A percentile compares a stretch with the other conserved stretches of the same genome.
Conservation (phyloP, 1,139 yeast genomes). For the Protomyces inouyei region DNA sequence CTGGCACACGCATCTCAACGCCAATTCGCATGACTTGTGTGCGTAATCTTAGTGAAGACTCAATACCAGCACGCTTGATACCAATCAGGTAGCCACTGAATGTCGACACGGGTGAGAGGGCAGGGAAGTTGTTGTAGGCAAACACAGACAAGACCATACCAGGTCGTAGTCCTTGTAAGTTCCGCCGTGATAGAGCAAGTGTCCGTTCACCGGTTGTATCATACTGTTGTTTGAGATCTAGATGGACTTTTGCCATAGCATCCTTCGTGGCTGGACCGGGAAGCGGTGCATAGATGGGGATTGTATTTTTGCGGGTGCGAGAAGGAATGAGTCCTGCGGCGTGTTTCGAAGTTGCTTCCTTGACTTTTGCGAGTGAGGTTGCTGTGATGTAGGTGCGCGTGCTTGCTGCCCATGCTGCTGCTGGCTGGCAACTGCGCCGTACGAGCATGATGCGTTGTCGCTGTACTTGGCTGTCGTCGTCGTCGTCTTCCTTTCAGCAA, state of each 20-base stretch:
- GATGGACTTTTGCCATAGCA: conserved; percentile 1
- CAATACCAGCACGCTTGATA: conserved; percentile 34
- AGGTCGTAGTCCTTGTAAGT: conserved; percentile 17
- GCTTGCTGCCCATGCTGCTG: neutral
- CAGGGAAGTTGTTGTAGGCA: conserved; percentile 28
- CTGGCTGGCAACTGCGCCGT: neutral
- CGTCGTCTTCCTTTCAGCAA: neutral
- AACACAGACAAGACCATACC: conserved; percentile 29
- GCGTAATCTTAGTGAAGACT: conserved; percentile 33
- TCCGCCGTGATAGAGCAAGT: conserved; percentile 20
- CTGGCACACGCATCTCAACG: conserved; percentile 34
- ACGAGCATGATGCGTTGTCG: neutral
- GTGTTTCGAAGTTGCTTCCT: neutral
- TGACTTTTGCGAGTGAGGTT: neutral
- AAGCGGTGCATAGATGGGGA: conserved; percentile 11
- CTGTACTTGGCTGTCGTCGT: neutral
- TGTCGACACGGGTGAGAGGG: conserved; percentile 19
- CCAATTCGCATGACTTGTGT: conserved; percentile 34
- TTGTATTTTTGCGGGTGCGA: conserved; percentile 1
- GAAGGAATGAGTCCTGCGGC: neutral
- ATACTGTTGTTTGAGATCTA: neutral
- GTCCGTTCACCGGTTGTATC: conserved; percentile 22
- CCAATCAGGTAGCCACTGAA: conserved; percentile 35
- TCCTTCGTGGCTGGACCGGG: conserved; percentile 22
- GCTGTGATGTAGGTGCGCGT: neutral